These are phyloP conservation scores for Thalassiosira oceanica DNA, from an alignment of 352 stramenopile genomes.

Conservation along the genomic window DNA sequence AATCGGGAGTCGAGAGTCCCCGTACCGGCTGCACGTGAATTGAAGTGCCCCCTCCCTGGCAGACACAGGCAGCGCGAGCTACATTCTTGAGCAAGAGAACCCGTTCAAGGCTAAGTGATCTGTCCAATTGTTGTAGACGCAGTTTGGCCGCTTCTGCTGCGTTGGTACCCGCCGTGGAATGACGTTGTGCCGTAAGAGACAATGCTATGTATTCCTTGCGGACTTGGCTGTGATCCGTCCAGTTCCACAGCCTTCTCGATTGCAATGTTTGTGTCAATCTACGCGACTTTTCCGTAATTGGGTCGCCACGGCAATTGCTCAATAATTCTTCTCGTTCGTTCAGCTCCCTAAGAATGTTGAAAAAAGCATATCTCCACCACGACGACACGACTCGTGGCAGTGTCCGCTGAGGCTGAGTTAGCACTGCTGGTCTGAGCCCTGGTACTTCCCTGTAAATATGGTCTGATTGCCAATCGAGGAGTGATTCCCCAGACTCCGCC, in stretches of 20 bases:
- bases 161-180: constrained; percentile 2
- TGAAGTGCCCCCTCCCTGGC: background rate
- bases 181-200: constrained; percentile 41
- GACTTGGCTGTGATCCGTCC: constrained; percentile 56
- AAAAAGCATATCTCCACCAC: constrained; percentile 73
- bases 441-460: constrained; percentile 34
- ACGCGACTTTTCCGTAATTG: background rate
- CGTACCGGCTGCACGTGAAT: background rate
- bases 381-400: constrained; percentile 43
- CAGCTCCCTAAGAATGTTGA: constrained; percentile 57
- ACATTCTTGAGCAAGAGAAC: constrained; percentile 71
- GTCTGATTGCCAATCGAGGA: constrained; percentile 42
- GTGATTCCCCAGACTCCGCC: constrained; percentile 27
- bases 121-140: constrained; percentile 63
- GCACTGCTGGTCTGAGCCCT: constrained; percentile 20
- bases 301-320: constrained; percentile 10
- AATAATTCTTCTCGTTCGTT: constrained; percentile 46
- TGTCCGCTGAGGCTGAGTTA: constrained; percentile 8
- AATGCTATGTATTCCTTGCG: constrained; percentile 71
- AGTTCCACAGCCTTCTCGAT: constrained; percentile 43
- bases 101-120: constrained; percentile 69
- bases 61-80: constrained; percentile 31
- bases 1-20: background rate
- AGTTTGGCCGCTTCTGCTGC: constrained; percentile 36
- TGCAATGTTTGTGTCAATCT: constrained; percentile 6